Evolutionary conservation across 352 stramenopile genomes (phyloP).

Genomic region (Hyaloperonospora arabidopsidis): DNA sequence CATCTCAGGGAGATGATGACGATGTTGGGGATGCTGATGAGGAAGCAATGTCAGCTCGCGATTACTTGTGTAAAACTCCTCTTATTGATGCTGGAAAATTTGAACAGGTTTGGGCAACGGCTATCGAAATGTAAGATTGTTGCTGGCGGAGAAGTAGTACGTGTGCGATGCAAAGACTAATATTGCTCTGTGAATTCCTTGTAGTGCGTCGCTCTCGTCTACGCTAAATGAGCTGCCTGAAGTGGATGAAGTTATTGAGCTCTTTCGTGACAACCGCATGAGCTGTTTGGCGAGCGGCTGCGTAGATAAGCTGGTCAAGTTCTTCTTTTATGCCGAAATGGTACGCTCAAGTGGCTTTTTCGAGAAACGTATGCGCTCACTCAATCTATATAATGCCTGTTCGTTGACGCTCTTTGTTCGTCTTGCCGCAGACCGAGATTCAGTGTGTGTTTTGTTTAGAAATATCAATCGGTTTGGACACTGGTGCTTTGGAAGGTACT

Average conservation of each 20-base stretch:
- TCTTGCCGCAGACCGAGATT: constrained; percentile 43
- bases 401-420: not conserved
- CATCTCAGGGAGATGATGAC: constrained; percentile 31
- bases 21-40: constrained; percentile 38
- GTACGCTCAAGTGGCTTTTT: constrained; percentile 23
- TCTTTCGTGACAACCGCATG: constrained; percentile 60
- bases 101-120: constrained; percentile 68
- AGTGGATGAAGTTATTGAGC: constrained; percentile 67
- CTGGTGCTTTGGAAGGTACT: constrained; percentile 44
- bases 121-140: constrained; percentile 67
- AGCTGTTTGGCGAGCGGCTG: constrained; percentile 74
- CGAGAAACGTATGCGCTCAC: not conserved
- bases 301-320: constrained; percentile 71
- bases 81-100: constrained; percentile 68
- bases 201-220: constrained; percentile 46
- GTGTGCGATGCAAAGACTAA: constrained; percentile 6
- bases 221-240: constrained; percentile 48
- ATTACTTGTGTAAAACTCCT: constrained; percentile 58
- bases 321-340: constrained; percentile 85
- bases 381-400: constrained; percentile 4
- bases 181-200: constrained; percentile 5
- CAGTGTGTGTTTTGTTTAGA: constrained; percentile 80
- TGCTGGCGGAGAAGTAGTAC: not conserved
- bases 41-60: constrained; percentile 49
- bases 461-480: constrained; percentile 57